Percentiles rank a stretch among this genome's conserved stretches.
Evolutionary conservation across 208 protist genomes (phyloP).

Genomic region (Trypanosoma melophagium): DNA sequence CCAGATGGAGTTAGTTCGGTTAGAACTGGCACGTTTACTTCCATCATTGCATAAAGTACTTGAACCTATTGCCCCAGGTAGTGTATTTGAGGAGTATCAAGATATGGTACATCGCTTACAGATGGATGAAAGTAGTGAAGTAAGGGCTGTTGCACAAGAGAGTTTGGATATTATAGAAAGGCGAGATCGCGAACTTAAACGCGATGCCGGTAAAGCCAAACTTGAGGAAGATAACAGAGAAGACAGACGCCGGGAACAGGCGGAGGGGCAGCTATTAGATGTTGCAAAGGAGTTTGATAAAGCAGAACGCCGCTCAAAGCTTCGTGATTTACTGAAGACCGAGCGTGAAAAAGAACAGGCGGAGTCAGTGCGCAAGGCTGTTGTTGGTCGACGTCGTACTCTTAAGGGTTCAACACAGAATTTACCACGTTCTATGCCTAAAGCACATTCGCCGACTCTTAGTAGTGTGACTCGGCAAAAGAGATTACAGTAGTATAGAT

Average conservation of each 20-base stretch:
- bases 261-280: slow-evolving; percentile 75
- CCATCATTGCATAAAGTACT: slow-evolving; percentile 51
- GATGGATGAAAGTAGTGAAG: slow-evolving; percentile 71
- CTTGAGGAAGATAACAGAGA: slow-evolving; percentile 49
- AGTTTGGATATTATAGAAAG: slow-evolving; percentile 39
- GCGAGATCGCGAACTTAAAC: slow-evolving; percentile 31
- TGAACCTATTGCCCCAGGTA: slow-evolving; percentile 30
- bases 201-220: slow-evolving; percentile 16
- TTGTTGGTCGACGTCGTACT: slow-evolving; percentile 1
- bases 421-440: not conserved
- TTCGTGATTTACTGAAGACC: slow-evolving; percentile 82
- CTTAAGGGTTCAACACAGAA: slow-evolving; percentile 3
- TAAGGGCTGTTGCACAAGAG: slow-evolving; percentile 43
- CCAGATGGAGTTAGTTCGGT: slow-evolving; percentile 63
- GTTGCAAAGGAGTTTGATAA: slow-evolving; percentile 88
- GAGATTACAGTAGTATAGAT: slow-evolving; percentile 1
- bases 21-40: slow-evolving; percentile 59
- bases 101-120: slow-evolving; percentile 73
- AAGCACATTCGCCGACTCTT: not conserved
- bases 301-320: slow-evolving; percentile 80
- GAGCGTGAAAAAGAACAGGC: slow-evolving; percentile 74
- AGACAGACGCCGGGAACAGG: slow-evolving; percentile 65
- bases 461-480: not conserved
- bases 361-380: slow-evolving; percentile 32
- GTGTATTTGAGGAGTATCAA: slow-evolving; percentile 67